A percentile compares a stretch with the other conserved stretches of the same genome.
Evolutionary conservation across 768 basidiomycete species (phyloP).

Genomic region (Chlorophyllum brunneum): DNA sequence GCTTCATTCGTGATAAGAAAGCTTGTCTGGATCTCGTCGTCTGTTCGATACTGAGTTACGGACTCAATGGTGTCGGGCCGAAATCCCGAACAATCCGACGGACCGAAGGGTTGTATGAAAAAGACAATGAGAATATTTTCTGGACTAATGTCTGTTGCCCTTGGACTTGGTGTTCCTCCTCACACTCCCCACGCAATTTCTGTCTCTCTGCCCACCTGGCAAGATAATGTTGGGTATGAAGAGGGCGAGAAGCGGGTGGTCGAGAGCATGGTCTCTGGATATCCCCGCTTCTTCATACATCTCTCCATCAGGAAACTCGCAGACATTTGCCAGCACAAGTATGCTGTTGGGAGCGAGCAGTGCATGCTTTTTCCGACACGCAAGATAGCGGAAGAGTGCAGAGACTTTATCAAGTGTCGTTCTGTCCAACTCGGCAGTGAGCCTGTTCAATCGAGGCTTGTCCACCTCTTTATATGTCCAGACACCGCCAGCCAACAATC

Average conservation of each 20-base stretch:
- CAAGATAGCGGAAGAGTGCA: slow-evolving; percentile 68
- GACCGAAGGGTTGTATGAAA: background rate
- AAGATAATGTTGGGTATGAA: slow-evolving; percentile 89
- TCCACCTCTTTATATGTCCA: slow-evolving; percentile 70
- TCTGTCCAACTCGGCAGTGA: slow-evolving; percentile 34
- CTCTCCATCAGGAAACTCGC: slow-evolving; percentile 85
- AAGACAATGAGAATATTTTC: background rate
- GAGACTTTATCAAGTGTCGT: slow-evolving; percentile 62
- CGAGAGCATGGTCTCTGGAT: slow-evolving; percentile 81
- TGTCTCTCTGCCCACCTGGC: slow-evolving; percentile 92
- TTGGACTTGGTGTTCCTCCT: slow-evolving; percentile 58
- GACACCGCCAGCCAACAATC: slow-evolving; percentile 32
- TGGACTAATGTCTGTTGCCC: slow-evolving; percentile 21
- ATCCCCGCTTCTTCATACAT: slow-evolving; percentile 95
- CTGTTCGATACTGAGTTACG: background rate
- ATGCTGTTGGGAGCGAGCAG: slow-evolving; percentile 64
- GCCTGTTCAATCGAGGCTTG: slow-evolving; percentile 48
- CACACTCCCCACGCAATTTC: slow-evolving; percentile 87
- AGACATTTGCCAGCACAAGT: slow-evolving; percentile 70
- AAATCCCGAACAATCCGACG: background rate
- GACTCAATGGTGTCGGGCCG: background rate
- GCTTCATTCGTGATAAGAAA: background rate
- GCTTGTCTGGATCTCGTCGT: background rate
- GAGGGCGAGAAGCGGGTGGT: slow-evolving; percentile 80
- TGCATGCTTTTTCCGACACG: slow-evolving; percentile 81